Evolutionary conservation across 805 yeast species (phyloP).

Genomic region (Wickerhamiella alocasiicola): DNA sequence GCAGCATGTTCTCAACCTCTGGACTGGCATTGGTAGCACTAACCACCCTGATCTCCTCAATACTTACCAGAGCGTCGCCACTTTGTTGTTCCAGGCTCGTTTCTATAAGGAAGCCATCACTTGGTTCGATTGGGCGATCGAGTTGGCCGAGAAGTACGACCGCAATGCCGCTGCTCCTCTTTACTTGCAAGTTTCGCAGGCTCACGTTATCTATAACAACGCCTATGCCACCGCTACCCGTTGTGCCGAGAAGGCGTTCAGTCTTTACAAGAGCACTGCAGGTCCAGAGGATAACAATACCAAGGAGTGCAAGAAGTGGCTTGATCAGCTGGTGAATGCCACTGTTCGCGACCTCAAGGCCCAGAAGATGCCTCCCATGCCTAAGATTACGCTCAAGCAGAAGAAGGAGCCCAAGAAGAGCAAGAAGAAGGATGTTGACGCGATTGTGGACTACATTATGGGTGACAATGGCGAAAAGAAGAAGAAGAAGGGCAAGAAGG

Average conservation of each 20-base stretch:
- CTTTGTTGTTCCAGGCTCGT: constrained; percentile 43
- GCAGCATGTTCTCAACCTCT: constrained; percentile 44
- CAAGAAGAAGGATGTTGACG: constrained; percentile 52
- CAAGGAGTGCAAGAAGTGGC: constrained; percentile 55
- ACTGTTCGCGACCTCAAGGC: constrained; percentile 28
- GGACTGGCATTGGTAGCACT: constrained; percentile 46
- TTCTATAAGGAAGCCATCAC: constrained; percentile 37
- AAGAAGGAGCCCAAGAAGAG: constrained; percentile 33
- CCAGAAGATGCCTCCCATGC: constrained; percentile 7
- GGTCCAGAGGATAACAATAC: constrained; percentile 62
- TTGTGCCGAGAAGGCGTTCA: constrained; percentile 43
- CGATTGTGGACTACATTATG: constrained; percentile 46
- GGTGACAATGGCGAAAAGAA: constrained; percentile 30
- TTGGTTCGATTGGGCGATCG: constrained; percentile 43
- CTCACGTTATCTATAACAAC: constrained; percentile 41
- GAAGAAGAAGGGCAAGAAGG: constrained; percentile 14
- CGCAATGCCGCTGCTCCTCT: constrained; percentile 53
- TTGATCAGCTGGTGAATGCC: constrained; percentile 41
- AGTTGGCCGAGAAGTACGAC: constrained; percentile 41
- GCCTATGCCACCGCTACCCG: constrained; percentile 42
- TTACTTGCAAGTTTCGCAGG: constrained; percentile 56
- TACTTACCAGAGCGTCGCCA: constrained; percentile 48
- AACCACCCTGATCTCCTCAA: constrained; percentile 61
- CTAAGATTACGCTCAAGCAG: background rate
- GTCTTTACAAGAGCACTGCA: constrained; percentile 40